Evolutionary conservation across 352 stramenopile species (phyloP), one percentile per base, ranked within the genome.

Genomic region (Globisporangium alternatum): DNA sequence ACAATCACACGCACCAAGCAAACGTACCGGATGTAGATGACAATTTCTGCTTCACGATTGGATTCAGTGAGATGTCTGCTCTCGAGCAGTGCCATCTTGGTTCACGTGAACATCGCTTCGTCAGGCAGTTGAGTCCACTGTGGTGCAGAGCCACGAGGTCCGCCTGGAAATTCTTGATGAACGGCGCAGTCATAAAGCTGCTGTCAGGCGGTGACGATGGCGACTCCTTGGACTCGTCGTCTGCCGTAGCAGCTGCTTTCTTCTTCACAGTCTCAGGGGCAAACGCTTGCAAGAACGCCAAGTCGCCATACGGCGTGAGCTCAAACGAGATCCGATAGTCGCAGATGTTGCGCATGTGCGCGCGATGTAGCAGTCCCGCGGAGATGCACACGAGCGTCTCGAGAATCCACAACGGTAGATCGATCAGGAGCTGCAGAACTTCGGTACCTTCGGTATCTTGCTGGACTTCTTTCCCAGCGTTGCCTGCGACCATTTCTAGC

Each of bases 281-380:
- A 69, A 95, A 93, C 5, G 82, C 86, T 31, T 89, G 72, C 33
- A 93, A 65, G 47, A 93, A 77, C 30, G 86, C 86, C 49, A 95
- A 54, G 43, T 95, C 86, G 3, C 86, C 84, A 57, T 93, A 95
- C 7, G 86, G 86, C 56, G 75, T 90, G 51, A 95, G 67, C 61
- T 93, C 86, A 39, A 92, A 95, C 43, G 83, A 88, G 35, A 92
- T 75, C 60, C 84, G 86, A 48, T 91, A 90, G 58, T 92, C 83
- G 63, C 83, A 90, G 28, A 86, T 68, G 58, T 91, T 91, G 35
- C 81, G 74, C 70, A 89, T 89, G 62, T 82, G 81, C 12, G 82
- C 81, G 45, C 83, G 86, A 59, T 92, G 83, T 12, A 86, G 75
- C 9, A 95, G 62, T 1, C 86, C 86, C 7, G 84, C 84, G 2